Conservation (phyloP, 139 green algal species). For the Penium margaritaceum region DNA sequence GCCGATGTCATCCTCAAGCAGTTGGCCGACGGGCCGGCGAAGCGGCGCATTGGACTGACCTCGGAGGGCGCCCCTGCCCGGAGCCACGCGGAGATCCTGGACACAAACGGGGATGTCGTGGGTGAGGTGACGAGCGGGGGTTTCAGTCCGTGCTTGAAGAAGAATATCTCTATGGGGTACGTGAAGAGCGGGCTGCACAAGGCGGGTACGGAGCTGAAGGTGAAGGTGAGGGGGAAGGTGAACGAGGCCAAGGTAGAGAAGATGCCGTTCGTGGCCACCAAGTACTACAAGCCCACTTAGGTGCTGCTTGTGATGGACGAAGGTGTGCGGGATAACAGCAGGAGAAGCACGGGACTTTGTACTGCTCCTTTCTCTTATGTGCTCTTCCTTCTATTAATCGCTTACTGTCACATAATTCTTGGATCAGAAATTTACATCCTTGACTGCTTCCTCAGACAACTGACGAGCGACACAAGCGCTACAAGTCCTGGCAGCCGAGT, state of each 20-base stretch:
- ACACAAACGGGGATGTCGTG: conserved; percentile 63
- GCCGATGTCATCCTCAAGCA: conserved; percentile 90
- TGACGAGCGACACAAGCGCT: no score
- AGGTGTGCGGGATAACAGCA: not conserved
- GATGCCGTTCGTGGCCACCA: conserved; percentile 94
- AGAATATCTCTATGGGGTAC: conserved; percentile 99
- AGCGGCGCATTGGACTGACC: conserved; percentile 85
- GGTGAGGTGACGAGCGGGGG: conserved; percentile 86
- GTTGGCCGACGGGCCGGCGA: conserved; percentile 73
- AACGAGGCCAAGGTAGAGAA: conserved; percentile 81
- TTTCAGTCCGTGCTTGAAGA: conserved; percentile 87
- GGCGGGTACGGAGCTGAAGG: conserved; percentile 82
- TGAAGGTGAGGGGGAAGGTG: conserved; percentile 81
- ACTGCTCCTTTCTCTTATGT: not conserved
- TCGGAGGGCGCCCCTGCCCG: conserved; percentile 75
- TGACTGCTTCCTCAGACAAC: no score
- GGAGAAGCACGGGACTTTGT: no score
- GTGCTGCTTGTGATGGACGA: no score
- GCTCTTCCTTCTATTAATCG: not conserved
- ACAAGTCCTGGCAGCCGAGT: no score
- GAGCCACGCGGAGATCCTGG: conserved; percentile 67
- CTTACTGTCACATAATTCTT: no score
- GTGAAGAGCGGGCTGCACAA: conserved; percentile 83
- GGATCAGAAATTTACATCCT: no score
- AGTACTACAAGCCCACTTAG: conserved; percentile 73